A percentile compares a stretch with the other conserved stretches of the same genome.
Evolutionary conservation across 768 basidiomycete species (phyloP).

Genomic region (Hericium alpestre): DNA sequence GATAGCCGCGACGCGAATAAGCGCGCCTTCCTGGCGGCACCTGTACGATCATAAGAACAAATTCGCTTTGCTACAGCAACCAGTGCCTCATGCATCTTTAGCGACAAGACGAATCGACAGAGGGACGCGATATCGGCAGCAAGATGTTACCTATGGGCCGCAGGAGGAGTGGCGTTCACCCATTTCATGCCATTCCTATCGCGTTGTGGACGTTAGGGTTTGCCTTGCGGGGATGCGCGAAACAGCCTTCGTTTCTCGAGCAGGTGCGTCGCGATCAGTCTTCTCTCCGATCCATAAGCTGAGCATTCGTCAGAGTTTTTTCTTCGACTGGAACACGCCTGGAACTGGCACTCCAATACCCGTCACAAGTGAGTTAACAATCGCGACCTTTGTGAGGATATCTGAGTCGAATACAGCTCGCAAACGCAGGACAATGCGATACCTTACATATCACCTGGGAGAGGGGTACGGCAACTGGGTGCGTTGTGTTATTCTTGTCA

Average conservation of each 20-base stretch:
- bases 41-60: too few relatives aligned
- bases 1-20: too few relatives aligned
- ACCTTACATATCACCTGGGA: slow-evolving; percentile 22
- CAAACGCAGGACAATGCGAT: slow-evolving; percentile 22
- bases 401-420: neutral
- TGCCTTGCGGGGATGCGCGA: slow-evolving; percentile 2
- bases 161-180: too few relatives aligned
- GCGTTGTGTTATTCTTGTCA: neutral
- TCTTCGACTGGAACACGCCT: slow-evolving; percentile 22
- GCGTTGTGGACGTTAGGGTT: neutral
- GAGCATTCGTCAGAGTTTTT: slow-evolving; percentile 16
- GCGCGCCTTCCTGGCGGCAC: too few relatives aligned
- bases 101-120: too few relatives aligned
- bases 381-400: neutral
- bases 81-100: too few relatives aligned
- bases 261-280: neutral
- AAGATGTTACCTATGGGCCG: too few relatives aligned
- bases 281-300: too few relatives aligned
- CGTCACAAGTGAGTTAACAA: slow-evolving; percentile 17
- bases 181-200: neutral
- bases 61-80: too few relatives aligned
- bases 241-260: slow-evolving; percentile 2
- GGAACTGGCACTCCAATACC: slow-evolving; percentile 22
- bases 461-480: slow-evolving; percentile 20
- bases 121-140: too few relatives aligned